Conservation (phyloP, 768 basidiomycete genomes). For the Podaxis sp. region DNA sequence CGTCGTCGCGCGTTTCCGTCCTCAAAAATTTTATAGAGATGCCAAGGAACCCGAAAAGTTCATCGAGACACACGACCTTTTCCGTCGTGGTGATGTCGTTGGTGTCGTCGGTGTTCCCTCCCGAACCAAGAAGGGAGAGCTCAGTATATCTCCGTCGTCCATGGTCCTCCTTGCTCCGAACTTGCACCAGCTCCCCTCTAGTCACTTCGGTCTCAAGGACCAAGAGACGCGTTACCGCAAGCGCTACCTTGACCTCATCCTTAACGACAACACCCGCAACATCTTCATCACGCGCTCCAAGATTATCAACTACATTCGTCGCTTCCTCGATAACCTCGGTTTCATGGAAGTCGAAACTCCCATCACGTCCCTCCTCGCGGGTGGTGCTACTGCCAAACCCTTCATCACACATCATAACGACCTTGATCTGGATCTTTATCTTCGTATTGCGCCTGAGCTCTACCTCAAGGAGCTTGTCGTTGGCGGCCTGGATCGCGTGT, state of each 20-base stretch:
- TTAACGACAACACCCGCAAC: conserved; percentile 85
- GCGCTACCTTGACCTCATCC: conserved; percentile 97
- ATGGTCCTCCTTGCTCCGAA: conserved; percentile 94
- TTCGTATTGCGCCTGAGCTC: conserved; percentile 96
- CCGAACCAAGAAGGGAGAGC: conserved; percentile 93
- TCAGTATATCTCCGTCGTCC: conserved; percentile 80
- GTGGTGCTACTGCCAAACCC: conserved; percentile 98
- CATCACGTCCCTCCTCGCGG: conserved; percentile 94
- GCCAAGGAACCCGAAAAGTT: conserved; percentile 65
- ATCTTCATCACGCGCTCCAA: conserved; percentile 89
- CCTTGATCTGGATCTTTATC: conserved; percentile 92
- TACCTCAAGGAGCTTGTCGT: conserved; percentile 98
- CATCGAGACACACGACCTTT: conserved; percentile 71
- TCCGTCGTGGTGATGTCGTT: conserved; percentile 95
- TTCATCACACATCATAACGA: conserved; percentile 99
- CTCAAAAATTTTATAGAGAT: conserved; percentile 43
- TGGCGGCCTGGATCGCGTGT: conserved; percentile 96
- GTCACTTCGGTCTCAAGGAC: conserved; percentile 94
- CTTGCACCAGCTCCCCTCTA: conserved; percentile 91
- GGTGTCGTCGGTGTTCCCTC: conserved; percentile 88
- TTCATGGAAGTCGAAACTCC: conserved; percentile 99
- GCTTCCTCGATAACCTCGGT: conserved; percentile 85
- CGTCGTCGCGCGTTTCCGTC: not conserved
- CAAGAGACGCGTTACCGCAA: conserved; percentile 97
- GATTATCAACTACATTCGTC: conserved; percentile 91